phyloP scores from a whole-genome alignment of 148 eudicot species.

The Rhododendron henanense region DNA sequence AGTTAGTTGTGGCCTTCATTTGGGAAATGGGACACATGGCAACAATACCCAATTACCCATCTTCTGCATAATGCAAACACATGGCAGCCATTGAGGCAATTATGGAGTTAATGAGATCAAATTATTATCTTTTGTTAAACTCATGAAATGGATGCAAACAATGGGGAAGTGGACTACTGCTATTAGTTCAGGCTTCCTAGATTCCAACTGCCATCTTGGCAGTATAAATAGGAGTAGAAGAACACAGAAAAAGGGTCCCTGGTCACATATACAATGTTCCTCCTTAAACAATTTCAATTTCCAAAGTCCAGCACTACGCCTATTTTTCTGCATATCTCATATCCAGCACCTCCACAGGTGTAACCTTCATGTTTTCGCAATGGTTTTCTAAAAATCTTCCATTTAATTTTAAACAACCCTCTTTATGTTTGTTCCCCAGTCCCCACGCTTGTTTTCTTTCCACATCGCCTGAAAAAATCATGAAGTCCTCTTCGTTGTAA shows the following conservation, averaged over 20 bases:
- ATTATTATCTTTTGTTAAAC: background rate
- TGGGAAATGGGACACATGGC: background rate
- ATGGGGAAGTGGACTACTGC: background rate
- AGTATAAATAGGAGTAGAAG: too few species aligned
- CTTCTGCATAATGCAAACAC: background rate
- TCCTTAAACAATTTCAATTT: too few species aligned
- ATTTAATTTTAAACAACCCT: background rate
- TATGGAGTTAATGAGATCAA: background rate
- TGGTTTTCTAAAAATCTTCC: background rate
- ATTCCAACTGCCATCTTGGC: too few species aligned
- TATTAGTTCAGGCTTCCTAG: too few species aligned
- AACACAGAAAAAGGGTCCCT: too few species aligned
- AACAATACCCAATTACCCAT: background rate
- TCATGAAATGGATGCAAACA: background rate
- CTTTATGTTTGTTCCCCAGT: background rate
- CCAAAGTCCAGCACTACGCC: too few species aligned
- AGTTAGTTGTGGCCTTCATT: background rate
- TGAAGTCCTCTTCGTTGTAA: background rate
- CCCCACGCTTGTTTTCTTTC: background rate
- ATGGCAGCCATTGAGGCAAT: background rate
- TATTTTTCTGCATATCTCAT: too few species aligned
- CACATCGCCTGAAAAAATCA: background rate
- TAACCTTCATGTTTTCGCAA: background rate
- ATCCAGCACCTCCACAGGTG: too few species aligned
- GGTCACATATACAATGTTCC: too few species aligned